Percentiles rank a stretch among this genome's conserved stretches.
Conservation (phyloP, 2,329 filamentous ascomycete genomes). For the Fusarium clavum region DNA sequence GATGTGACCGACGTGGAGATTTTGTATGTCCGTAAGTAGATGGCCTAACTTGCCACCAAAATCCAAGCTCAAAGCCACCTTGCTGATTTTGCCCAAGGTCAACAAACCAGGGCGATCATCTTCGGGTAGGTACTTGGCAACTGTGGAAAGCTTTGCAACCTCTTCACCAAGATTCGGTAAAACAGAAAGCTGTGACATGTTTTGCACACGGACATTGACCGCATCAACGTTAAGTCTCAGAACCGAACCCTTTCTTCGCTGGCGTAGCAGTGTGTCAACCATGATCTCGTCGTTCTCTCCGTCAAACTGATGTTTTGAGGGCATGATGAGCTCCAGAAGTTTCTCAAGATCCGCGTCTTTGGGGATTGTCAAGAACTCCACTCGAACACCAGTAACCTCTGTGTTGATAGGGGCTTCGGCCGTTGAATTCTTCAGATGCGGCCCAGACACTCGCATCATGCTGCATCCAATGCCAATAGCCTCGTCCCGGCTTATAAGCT, state of each 20-base stretch:
- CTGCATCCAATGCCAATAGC: slow-evolving; percentile 79
- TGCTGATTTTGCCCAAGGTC: slow-evolving; percentile 75
- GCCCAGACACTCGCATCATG: slow-evolving; percentile 79
- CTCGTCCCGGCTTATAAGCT: slow-evolving; percentile 79
- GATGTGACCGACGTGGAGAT: slow-evolving; percentile 82
- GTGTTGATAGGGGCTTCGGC: slow-evolving; percentile 71
- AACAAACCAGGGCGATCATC: slow-evolving; percentile 93
- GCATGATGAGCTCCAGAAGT: slow-evolving; percentile 86
- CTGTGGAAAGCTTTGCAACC: slow-evolving; percentile 82
- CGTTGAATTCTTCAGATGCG: slow-evolving; percentile 66
- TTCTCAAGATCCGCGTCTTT: slow-evolving; percentile 84
- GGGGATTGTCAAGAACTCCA: slow-evolving; percentile 79
- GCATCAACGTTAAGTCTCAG: slow-evolving; percentile 76
- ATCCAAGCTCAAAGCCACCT: slow-evolving; percentile 70
- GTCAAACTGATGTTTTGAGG: slow-evolving; percentile 88
- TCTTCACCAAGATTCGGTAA: slow-evolving; percentile 82
- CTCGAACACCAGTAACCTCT: slow-evolving; percentile 72
- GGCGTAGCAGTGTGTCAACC: slow-evolving; percentile 88
- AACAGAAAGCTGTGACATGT: slow-evolving; percentile 72
- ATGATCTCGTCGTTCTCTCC: slow-evolving; percentile 93
- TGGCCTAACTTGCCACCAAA: slow-evolving; percentile 77
- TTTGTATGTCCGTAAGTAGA: slow-evolving; percentile 67
- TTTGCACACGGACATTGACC: slow-evolving; percentile 70
- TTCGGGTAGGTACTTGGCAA: slow-evolving; percentile 94
- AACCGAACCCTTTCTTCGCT: slow-evolving; percentile 87